These are phyloP conservation scores for Taiwanofungus camphoratus DNA, from an alignment of 1,284 basidiomycete genomes.

Conservation along the genomic window DNA sequence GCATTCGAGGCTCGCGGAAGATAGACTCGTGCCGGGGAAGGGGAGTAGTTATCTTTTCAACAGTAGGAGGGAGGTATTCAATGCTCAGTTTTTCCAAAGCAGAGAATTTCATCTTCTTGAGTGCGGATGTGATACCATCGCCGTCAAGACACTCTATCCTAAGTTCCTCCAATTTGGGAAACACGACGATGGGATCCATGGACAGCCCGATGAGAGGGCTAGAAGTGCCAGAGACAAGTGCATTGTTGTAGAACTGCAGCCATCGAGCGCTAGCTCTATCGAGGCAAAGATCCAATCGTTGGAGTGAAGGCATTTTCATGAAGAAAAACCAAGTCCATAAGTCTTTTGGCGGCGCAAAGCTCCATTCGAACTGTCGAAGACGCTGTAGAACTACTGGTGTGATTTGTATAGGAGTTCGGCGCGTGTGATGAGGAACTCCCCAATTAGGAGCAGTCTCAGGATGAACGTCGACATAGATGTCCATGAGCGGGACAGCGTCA, in stretches of 20 bases:
- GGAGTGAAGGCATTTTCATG: conserved; percentile 8
- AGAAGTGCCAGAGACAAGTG: no score
- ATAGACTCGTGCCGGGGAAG: conserved; percentile 34
- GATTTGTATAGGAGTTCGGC: neutral
- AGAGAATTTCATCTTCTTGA: conserved; percentile 13
- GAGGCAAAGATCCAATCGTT: conserved; percentile 8
- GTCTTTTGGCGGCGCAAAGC: conserved; percentile 11
- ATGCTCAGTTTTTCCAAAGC: conserved; percentile 9
- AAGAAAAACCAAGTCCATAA: conserved; percentile 13
- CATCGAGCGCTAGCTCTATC: conserved; percentile 5
- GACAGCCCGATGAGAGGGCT: conserved; percentile 4
- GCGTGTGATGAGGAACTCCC: neutral
- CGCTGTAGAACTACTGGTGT: neutral
- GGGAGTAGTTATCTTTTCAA: conserved; percentile 8
- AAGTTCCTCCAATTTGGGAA: conserved; percentile 11
- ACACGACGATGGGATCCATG: neutral
- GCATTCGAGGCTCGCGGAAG: conserved; percentile 38
- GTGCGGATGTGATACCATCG: conserved; percentile 8
- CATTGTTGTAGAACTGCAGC: neutral
- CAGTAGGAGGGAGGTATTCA: conserved; percentile 4
- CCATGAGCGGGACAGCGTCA: conserved; percentile 8
- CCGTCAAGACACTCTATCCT: conserved; percentile 10
- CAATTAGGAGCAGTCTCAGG: neutral
- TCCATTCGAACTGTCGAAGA: conserved; percentile 12
- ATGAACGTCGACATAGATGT: conserved; percentile 4